Conservation (phyloP, 2,329 filamentous ascomycete species). For the Colletotrichum chlorophyti region DNA sequence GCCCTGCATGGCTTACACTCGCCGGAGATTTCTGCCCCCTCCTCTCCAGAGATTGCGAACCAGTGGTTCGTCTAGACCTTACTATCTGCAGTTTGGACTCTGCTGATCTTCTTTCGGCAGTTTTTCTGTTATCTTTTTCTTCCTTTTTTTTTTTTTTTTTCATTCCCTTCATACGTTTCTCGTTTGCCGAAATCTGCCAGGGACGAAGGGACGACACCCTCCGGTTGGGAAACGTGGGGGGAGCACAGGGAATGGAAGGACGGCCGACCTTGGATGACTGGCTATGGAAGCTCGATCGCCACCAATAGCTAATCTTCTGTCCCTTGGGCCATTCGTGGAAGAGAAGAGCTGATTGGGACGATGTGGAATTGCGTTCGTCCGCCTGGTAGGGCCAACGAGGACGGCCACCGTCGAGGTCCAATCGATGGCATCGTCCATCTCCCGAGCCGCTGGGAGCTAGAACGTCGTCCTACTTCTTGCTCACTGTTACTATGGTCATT, state of each 20-base stretch:
- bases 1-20: too few species aligned
- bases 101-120: background rate
- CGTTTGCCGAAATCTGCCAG: constrained; percentile 18
- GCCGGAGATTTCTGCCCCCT: too few species aligned
- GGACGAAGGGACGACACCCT: background rate
- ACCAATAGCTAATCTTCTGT: background rate
- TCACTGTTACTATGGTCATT: too few species aligned
- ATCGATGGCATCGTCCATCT: constrained; percentile 7
- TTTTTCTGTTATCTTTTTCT: background rate
- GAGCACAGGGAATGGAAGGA: background rate
- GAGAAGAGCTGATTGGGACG: background rate
- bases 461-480: background rate
- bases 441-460: constrained; percentile 8
- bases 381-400: background rate
- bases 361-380: background rate
- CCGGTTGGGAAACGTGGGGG: constrained; percentile 2
- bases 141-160: constrained; percentile 1
- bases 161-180: too few species aligned
- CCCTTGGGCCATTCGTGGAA: background rate
- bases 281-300: background rate
- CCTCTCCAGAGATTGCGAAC: too few species aligned
- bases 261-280: background rate
- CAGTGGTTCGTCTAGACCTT: background rate
- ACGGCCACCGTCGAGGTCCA: background rate
- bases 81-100: background rate